A percentile compares a stretch with the other conserved stretches of the same genome.
Conservation (phyloP, 2,329 filamentous ascomycete species). For the Pseudovirgaria hyperparasitica region DNA sequence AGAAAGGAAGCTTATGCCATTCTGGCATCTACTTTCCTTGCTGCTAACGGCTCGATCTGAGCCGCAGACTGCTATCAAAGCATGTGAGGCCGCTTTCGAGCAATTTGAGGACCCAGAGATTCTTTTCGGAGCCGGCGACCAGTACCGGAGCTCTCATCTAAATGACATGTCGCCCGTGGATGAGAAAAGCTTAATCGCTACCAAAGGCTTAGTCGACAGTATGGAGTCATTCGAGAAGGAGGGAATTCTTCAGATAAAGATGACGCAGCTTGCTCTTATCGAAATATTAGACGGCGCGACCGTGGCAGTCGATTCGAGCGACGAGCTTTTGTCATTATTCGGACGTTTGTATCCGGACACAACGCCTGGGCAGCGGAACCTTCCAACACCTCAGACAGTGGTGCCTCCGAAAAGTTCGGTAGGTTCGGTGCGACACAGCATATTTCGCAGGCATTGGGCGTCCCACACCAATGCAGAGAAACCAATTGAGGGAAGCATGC, state of each 20-base stretch:
- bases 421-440: conserved; percentile 60
- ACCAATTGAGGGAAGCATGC: conserved; percentile 6
- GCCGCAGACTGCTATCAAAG: conserved; percentile 63
- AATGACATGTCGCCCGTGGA: conserved; percentile 34
- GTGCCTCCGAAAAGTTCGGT: conserved; percentile 46
- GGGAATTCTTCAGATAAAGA: conserved; percentile 82
- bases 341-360: conserved; percentile 63
- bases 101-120: conserved; percentile 64
- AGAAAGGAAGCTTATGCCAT: conserved; percentile 55
- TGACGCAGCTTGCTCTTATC: conserved; percentile 78
- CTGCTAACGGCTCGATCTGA: conserved; percentile 79
- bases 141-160: conserved; percentile 55
- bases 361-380: conserved; percentile 20
- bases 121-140: conserved; percentile 51
- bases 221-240: conserved; percentile 80
- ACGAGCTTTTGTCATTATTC: conserved; percentile 74
- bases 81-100: conserved; percentile 84
- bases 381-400: conserved; percentile 29
- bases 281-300: conserved; percentile 76
- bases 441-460: conserved; percentile 49
- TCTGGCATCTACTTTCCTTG: conserved; percentile 86
- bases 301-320: conserved; percentile 75
- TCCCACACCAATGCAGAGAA: conserved; percentile 17
- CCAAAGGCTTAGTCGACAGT: conserved; percentile 52
- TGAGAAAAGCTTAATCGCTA: conserved; percentile 4